Conservation (phyloP, 176 grass and related monocot genomes). For the Lolium rigidum region DNA sequence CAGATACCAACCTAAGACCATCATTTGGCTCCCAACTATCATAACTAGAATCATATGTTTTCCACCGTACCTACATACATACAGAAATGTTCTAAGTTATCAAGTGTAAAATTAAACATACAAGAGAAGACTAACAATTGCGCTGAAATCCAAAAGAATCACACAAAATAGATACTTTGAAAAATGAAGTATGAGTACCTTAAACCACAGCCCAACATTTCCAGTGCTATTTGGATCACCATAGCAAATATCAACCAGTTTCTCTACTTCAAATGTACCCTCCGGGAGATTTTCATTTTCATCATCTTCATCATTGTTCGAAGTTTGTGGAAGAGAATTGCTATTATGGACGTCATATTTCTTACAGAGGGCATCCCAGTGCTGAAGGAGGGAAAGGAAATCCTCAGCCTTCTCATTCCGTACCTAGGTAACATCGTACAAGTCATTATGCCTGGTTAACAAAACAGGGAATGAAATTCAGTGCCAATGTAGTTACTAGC, state of each 20-base stretch:
- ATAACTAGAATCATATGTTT: conserved; percentile 57
- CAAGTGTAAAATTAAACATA: conserved; percentile 5
- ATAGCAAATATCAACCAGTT: conserved; percentile 63
- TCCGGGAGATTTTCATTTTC: conserved; percentile 31
- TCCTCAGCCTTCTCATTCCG: conserved; percentile 74
- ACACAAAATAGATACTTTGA: not conserved
- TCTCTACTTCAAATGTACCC: conserved; percentile 65
- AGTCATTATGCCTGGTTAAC: not conserved
- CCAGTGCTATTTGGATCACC: conserved; percentile 57
- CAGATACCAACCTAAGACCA: conserved; percentile 56
- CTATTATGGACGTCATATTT: conserved; percentile 45
- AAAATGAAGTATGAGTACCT: conserved; percentile 46
- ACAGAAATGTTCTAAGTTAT: not conserved
- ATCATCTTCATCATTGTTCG: conserved; percentile 45
- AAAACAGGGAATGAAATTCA: not conserved
- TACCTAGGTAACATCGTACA: conserved; percentile 37
- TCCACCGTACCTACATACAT: conserved; percentile 62
- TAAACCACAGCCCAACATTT: conserved; percentile 52
- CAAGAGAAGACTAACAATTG: not conserved
- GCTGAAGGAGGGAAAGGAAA: conserved; percentile 62
- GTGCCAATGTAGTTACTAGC: not conserved
- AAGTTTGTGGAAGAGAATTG: conserved; percentile 20
- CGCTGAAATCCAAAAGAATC: not conserved
- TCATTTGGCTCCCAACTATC: conserved; percentile 76
- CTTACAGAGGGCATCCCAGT: conserved; percentile 59